Evolutionary conservation across 306 rosid genomes (phyloP), one percentile per base, ranked within the genome.

Genomic region (Pyrus betulifolia): DNA sequence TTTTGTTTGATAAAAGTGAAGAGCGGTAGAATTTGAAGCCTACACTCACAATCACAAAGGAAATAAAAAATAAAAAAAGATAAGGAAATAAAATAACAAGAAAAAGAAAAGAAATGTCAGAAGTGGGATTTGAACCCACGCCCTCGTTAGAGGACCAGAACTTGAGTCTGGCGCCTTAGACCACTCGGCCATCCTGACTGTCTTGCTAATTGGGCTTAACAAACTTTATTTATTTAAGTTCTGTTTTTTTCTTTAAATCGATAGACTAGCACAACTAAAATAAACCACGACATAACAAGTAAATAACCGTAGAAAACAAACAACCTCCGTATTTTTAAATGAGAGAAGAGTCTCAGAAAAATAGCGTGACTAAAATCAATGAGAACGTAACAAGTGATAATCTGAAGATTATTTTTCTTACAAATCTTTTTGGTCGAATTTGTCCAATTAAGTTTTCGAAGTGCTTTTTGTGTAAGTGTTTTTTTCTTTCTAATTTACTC

Each of bases 81-180:
- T 5, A 46, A 14, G 18, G 6, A 46, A 14, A 46, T 13, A 27
- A 27, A 1, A 8, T 11, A 19, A 3, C 2, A 45, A 74, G 11
- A 4, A 23, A 27, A 18, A 5, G 8, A 23, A 27, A 18, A 5
- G 8, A 5, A 17, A 51, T 66, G 70, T 66, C 70, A 66, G 70
- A 66, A 66, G 70, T 66, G 70, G 70, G 70, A 35, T 66, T 66
- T 66, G 81, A 77, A 77, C 85, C 85, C 85, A 82, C 85, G 78
- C 85, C 78, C 79, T 82, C 85, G 62, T 45, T 40, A 42, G 78
- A 82, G 64, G 74, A 77, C 85, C 81, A 82, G 85, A 82, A 77
- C 82, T 82, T 82, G 82, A 82, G 82, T 82, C 85, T 72, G 85
- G 85, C 85, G 75, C 82, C 79, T 82, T 82, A 82, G 85, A 82